A percentile compares a stretch with the other conserved stretches of the same genome.
Conservation (phyloP, 495 filamentous ascomycete species). For the Cercophora sp. region DNA sequence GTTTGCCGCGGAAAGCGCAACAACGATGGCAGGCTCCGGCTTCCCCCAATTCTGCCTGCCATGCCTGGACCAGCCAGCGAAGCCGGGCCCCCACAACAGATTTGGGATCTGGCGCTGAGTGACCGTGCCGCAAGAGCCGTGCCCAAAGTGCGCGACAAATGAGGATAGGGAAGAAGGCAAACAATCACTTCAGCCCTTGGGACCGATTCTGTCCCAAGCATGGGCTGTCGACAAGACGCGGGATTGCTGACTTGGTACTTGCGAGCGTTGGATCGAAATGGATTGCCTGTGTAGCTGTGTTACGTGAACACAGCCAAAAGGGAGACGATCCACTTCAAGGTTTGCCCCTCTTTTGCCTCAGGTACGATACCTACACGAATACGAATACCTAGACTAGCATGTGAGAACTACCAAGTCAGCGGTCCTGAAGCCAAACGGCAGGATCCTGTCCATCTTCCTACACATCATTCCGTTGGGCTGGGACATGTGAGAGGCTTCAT, state of each 20-base stretch:
- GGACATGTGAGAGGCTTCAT: background rate
- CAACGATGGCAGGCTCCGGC: background rate
- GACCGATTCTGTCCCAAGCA: background rate
- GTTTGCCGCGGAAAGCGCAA: background rate
- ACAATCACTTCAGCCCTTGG: background rate
- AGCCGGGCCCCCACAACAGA: background rate
- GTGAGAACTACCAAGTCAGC: background rate
- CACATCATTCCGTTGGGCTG: background rate
- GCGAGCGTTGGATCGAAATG: background rate
- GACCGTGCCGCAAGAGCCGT: background rate
- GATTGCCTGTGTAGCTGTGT: background rate
- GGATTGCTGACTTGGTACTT: background rate
- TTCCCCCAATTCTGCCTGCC: background rate
- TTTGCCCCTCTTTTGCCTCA: background rate
- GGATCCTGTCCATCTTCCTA: background rate
- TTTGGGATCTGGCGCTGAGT: background rate
- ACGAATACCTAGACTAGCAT: background rate
- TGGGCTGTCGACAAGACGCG: background rate
- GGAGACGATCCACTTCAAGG: background rate
- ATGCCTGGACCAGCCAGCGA: background rate
- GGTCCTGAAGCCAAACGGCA: background rate
- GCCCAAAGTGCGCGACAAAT: background rate
- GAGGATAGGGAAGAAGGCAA: background rate
- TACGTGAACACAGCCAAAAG: background rate
- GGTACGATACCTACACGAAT: background rate